A percentile compares a stretch with the other conserved stretches of the same genome.
These are phyloP conservation scores for Aspergillus hortae DNA, from an alignment of 2,329 filamentous ascomycete species.

Conservation along the genomic window DNA sequence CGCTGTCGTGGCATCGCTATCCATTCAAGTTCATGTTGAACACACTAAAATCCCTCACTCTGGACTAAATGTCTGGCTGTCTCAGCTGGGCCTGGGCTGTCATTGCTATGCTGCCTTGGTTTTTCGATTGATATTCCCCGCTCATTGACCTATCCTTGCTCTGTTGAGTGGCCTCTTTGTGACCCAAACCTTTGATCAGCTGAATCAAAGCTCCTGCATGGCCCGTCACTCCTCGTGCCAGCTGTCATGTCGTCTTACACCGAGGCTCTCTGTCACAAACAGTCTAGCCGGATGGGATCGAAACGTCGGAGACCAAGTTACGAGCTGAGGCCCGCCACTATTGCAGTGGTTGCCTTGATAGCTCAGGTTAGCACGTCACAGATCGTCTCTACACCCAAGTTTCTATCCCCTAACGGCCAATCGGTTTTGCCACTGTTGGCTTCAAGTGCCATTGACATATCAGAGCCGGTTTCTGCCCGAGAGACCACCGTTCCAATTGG, in stretches of 20 bases:
- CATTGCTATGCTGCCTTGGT: conserved; percentile 29
- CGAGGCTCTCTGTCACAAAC: conserved; percentile 15
- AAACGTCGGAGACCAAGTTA: conserved; percentile 5
- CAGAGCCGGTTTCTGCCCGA: conserved; percentile 6
- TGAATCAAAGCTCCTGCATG: conserved; percentile 33
- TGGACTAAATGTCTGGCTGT: conserved; percentile 18
- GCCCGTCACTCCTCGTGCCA: conserved; percentile 30
- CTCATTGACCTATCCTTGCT: conserved; percentile 25
- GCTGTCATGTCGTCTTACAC: conserved; percentile 31
- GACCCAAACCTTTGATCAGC: conserved; percentile 21
- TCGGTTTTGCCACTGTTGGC: conserved; percentile 12
- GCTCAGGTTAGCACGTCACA: conserved; percentile 10
- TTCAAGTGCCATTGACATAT: conserved; percentile 17
- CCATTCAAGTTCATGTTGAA: conserved; percentile 27
- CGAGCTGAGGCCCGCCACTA: not conserved
- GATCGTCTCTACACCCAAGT: conserved; percentile 10
- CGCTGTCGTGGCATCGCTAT: conserved; percentile 35
- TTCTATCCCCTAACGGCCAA: conserved; percentile 17
- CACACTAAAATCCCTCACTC: conserved; percentile 36
- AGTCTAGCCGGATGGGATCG: conserved; percentile 20
- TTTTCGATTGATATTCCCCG: conserved; percentile 26
- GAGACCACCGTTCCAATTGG: conserved; percentile 5
- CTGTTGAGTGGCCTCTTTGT: conserved; percentile 18
- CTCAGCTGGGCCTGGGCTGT: conserved; percentile 24
- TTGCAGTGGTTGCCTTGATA: conserved; percentile 7